These are phyloP conservation scores for Candida endomychidarum DNA, from an alignment of 805 yeast species.

Conservation along the genomic window DNA sequence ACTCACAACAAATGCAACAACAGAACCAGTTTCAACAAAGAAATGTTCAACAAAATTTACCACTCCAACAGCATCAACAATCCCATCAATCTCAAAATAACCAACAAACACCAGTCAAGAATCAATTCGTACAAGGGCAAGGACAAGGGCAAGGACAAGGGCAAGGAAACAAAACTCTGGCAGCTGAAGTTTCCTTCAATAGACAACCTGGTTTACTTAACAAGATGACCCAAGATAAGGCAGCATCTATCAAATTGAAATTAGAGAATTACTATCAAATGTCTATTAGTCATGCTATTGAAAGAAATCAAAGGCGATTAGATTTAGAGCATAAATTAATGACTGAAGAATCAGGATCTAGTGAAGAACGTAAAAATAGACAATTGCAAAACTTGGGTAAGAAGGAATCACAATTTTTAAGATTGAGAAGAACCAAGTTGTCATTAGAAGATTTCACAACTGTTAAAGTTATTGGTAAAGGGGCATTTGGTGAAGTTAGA, in stretches of 20 bases:
- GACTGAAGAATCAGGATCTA: constrained; percentile 59
- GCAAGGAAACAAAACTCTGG: constrained; percentile 1
- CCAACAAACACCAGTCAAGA: background rate
- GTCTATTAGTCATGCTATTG: constrained; percentile 89
- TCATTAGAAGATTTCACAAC: constrained; percentile 83
- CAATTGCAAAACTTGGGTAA: constrained; percentile 81
- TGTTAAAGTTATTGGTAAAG: constrained; percentile 91
- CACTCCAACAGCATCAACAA: background rate
- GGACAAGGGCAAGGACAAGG: too few relatives aligned
- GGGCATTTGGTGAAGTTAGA: constrained; percentile 97
- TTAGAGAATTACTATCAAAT: constrained; percentile 83
- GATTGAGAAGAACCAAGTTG: constrained; percentile 81
- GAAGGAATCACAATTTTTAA: constrained; percentile 82
- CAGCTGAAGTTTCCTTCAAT: constrained; percentile 62
- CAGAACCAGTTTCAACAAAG: background rate
- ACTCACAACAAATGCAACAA: constrained; percentile 10
- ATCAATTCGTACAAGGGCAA: constrained; percentile 1
- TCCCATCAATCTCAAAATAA: background rate
- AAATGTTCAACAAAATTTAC: too few relatives aligned
- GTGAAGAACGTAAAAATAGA: constrained; percentile 83
- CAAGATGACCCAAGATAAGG: constrained; percentile 75
- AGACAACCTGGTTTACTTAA: constrained; percentile 79
- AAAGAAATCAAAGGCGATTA: constrained; percentile 88
- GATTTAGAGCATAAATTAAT: constrained; percentile 74
- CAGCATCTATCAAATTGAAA: constrained; percentile 78